A percentile compares a stretch with the other conserved stretches of the same genome.
These are phyloP conservation scores for Cladophialophora yegresii DNA, from an alignment of 2,329 filamentous ascomycete species.

Conservation along the genomic window DNA sequence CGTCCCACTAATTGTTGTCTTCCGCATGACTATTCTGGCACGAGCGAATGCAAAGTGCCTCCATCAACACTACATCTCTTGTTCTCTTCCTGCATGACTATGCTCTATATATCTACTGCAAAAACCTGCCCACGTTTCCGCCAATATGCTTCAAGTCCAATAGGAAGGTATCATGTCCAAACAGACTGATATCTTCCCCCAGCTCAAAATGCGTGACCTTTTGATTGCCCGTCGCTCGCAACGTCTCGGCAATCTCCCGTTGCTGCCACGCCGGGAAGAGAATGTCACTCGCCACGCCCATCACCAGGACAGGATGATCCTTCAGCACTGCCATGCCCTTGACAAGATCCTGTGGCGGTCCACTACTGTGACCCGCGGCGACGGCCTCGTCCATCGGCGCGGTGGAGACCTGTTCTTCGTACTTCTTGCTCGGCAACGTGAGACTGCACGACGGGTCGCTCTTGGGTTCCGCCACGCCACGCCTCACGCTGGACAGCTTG, in stretches of 20 bases:
- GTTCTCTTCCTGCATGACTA: neutral
- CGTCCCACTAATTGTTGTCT: neutral
- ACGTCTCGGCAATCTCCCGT: constrained; percentile 82
- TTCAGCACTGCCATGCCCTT: constrained; percentile 70
- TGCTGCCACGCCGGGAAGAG: constrained; percentile 98
- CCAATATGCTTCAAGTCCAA: constrained; percentile 91
- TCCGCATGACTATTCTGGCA: neutral
- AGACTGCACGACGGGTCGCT: constrained; percentile 68
- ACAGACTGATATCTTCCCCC: constrained; percentile 89
- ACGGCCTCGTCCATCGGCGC: constrained; percentile 42
- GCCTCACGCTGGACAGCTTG: constrained; percentile 51
- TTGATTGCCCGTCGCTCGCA: constrained; percentile 74
- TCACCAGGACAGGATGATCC: constrained; percentile 78
- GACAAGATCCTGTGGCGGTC: constrained; percentile 77
- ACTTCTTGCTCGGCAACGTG: constrained; percentile 78
- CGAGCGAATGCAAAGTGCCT: neutral
- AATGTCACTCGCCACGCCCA: constrained; percentile 94
- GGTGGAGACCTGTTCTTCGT: constrained; percentile 71
- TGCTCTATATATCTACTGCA: constrained; percentile 56
- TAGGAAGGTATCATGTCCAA: constrained; percentile 95
- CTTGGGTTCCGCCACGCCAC: constrained; percentile 38
- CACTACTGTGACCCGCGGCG: constrained; percentile 43
- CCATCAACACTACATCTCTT: neutral
- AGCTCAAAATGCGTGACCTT: constrained; percentile 86
- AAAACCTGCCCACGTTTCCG: constrained; percentile 75